phyloP scores from a whole-genome alignment of 495 filamentous ascomycete genomes.

The Aspergillus sclerotiicarbonarius region DNA sequence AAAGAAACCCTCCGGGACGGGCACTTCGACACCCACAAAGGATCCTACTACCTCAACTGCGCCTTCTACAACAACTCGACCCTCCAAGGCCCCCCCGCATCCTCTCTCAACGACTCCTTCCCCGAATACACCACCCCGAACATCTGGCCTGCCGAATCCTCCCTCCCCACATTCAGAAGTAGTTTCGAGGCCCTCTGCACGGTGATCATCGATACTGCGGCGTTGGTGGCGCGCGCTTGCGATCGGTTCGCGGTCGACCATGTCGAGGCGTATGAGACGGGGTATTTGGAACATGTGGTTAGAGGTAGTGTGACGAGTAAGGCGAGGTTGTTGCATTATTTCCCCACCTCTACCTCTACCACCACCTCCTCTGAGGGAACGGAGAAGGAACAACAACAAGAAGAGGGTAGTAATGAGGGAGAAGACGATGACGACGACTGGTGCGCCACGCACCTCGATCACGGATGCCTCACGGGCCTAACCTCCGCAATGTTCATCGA shows the following conservation, averaged over 20 bases:
- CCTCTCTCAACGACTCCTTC: constrained; percentile 58
- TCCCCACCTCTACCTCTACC: constrained; percentile 47
- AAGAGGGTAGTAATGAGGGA: constrained; percentile 18
- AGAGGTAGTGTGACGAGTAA: constrained; percentile 84
- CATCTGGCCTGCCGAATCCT: constrained; percentile 71
- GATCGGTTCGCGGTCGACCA: constrained; percentile 79
- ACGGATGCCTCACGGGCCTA: constrained; percentile 89
- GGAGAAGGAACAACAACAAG: not conserved
- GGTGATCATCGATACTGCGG: constrained; percentile 84
- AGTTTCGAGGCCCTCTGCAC: constrained; percentile 74
- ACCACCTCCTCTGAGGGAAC: constrained; percentile 10
- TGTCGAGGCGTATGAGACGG: constrained; percentile 67
- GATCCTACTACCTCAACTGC: constrained; percentile 96
- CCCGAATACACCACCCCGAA: constrained; percentile 70
- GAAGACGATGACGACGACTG: constrained; percentile 77
- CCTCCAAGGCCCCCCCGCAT: constrained; percentile 57
- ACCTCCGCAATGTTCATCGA: constrained; percentile 97
- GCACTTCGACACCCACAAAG: constrained; percentile 88
- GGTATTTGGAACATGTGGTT: constrained; percentile 86
- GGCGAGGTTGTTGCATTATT: constrained; percentile 91
- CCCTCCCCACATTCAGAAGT: constrained; percentile 69
- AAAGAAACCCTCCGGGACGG: constrained; percentile 93
- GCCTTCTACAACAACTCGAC: constrained; percentile 77
- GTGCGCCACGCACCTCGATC: constrained; percentile 94
- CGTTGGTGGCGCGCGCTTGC: constrained; percentile 81